Base-by-base conservation (phyloP, 1,284 basidiomycete species). In the Fomitopsis betulina region DNA sequence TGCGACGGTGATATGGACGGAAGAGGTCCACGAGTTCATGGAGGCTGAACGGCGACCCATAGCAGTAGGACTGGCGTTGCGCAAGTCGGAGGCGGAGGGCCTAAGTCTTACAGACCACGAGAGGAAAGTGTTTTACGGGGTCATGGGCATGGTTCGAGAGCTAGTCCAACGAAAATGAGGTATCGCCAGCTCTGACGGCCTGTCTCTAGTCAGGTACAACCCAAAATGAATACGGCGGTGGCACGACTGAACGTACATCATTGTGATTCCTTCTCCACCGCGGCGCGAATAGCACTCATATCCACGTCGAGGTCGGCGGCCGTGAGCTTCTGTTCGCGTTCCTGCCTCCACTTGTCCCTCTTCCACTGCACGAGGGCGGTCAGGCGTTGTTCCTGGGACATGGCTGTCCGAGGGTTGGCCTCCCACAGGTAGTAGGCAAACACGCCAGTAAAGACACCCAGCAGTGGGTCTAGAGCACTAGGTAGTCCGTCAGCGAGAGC, bases 371-470 rank as follows among this genome's bases (percentile, higher is more conserved):
- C 59, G 38, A 96, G 81, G 50, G 82, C 76, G 7, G 70, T 61
- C 23, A 96, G 74, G 35, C 81, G 83, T 62, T 92, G 80, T 8
- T 88, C 85, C n/a, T 79, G 75, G 1, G 83, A 76, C 15, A 87
- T 80, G 10, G 83, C 86, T 2, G 87, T 91, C 53, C 93, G 84
- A 5, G 93, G 93, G 71, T 95, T 87, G 40, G 80, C 89, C 72
- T 95, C 93, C 73, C 91, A 84, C 23, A 96, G 82, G 70, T 91
- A 86, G 72, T 87, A 95, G 1, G 93, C 93, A 45, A 94, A 75
- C 45, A 87, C 72, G 19, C 93, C 91, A 1, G 93, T 94, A 70
- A 93, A 92, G 47, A 93, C 73, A 13, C 91, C 93, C 19, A 95
- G 75, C 27, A 92, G 60, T 17, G 89, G 89, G 72, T 93, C 91